These are phyloP conservation scores for Apiotrichum sp. DNA, from an alignment of 1,284 basidiomycete species.

Conservation along the genomic window DNA sequence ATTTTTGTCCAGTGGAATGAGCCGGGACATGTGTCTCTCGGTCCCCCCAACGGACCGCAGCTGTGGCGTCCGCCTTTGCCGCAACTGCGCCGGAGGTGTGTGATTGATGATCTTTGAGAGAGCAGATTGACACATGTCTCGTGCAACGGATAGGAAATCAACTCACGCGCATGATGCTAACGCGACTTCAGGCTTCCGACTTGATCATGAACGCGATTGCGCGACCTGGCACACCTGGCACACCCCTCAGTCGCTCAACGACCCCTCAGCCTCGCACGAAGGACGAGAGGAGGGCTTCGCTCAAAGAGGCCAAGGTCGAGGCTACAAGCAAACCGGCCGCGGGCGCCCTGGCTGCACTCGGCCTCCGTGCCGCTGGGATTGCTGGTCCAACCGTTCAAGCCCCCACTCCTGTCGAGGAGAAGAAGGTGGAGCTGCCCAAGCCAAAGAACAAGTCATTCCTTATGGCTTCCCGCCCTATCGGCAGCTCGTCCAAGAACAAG, in stretches of 20 bases:
- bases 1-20: no score
- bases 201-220: conserved; percentile 13
- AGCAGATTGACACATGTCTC: no score
- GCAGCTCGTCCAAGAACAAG: not conserved
- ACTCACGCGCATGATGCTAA: not conserved
- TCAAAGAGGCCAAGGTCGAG: not conserved
- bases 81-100: no score
- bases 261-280: not conserved
- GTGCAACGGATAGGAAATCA: no score
- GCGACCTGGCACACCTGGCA: not conserved
- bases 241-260: not conserved
- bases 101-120: no score
- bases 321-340: conserved; percentile 15
- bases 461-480: conserved; percentile 17
- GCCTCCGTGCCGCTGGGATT: conserved; percentile 27
- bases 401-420: conserved; percentile 1
- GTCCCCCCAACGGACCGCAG: no score
- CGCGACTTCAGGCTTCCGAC: conserved; percentile 14
- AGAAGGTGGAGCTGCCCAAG: not conserved
- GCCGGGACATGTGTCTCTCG: no score
- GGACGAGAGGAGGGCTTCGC: not conserved
- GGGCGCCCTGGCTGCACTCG: conserved; percentile 36
- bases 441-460: conserved; percentile 1
- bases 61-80: no score
- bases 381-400: conserved; percentile 17